These are phyloP conservation scores for Silene noctiflora DNA, from an alignment of 179 eudicot species.

Conservation along the genomic window DNA sequence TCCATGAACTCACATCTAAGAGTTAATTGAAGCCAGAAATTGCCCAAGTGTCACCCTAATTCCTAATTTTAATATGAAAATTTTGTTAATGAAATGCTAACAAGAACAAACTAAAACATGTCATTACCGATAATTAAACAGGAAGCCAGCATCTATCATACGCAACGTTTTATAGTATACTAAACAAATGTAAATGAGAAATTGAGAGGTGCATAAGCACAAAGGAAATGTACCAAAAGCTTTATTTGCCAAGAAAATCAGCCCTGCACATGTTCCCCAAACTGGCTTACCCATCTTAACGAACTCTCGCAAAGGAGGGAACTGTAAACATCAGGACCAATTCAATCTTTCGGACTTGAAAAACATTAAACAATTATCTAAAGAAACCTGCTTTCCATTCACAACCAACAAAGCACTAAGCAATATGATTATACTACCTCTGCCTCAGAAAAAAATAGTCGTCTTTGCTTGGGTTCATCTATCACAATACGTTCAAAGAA, in stretches of 20 bases:
- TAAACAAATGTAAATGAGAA: background rate
- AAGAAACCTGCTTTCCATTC: background rate
- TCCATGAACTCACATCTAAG: too few species aligned
- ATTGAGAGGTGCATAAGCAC: background rate
- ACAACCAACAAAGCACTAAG: background rate
- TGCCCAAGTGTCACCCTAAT: too few species aligned
- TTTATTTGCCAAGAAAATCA: slow-evolving; percentile 86
- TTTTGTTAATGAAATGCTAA: too few species aligned
- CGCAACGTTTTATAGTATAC: background rate
- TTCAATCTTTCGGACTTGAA: background rate
- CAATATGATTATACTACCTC: background rate
- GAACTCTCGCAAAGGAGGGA: slow-evolving; percentile 89
- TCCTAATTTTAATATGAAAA: too few species aligned
- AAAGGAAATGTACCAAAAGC: slow-evolving; percentile 52
- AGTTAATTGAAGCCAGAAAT: too few species aligned
- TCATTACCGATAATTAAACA: background rate
- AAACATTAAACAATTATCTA: background rate
- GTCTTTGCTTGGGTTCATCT: background rate
- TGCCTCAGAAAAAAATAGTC: background rate
- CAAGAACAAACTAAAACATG: background rate
- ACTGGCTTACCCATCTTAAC: slow-evolving; percentile 89
- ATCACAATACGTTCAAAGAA: background rate
- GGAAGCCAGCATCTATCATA: background rate
- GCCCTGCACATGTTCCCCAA: slow-evolving; percentile 99
- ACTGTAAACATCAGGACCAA: slow-evolving; percentile 40